Evolutionary conservation across 176 grass and related monocot genomes (phyloP).

Genomic region (Avena eriantha): DNA sequence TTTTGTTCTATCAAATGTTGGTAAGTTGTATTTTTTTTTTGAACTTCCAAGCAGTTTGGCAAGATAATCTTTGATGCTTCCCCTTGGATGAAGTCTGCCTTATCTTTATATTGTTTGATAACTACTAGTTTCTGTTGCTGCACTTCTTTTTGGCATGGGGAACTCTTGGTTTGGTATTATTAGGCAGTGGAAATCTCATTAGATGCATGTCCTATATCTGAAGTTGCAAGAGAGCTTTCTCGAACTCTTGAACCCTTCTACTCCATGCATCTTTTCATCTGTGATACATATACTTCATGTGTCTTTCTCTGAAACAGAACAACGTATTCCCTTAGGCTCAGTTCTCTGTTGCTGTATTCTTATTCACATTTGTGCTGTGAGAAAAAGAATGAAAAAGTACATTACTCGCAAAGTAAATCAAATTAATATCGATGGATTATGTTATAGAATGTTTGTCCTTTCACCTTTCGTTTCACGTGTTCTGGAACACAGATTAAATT

Average conservation of each 20-base stretch:
- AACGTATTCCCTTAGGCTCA: not conserved
- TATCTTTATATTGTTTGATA: not conserved
- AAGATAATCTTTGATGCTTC: not conserved
- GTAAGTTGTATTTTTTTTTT: slow-evolving; percentile 53
- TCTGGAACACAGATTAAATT: not conserved
- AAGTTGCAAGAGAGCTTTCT: not conserved
- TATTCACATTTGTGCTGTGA: too few species aligned
- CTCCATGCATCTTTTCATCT: not conserved
- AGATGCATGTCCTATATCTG: not conserved
- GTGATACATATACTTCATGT: too few species aligned
- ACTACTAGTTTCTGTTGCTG: not conserved
- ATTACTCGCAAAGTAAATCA: not conserved
- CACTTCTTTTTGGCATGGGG: not conserved
- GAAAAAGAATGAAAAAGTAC: not conserved
- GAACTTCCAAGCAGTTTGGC: not conserved
- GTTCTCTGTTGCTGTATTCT: not conserved
- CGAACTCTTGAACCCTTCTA: not conserved
- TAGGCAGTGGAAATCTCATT: not conserved
- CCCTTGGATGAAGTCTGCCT: not conserved
- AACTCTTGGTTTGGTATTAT: not conserved
- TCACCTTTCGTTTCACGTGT: not conserved
- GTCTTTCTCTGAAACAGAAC: not conserved
- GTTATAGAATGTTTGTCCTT: not conserved
- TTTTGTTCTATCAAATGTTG: slow-evolving; percentile 89
- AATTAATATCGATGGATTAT: not conserved